Evolutionary conservation across 805 yeast genomes (phyloP).

Genomic region (Pichia ethanolica): DNA sequence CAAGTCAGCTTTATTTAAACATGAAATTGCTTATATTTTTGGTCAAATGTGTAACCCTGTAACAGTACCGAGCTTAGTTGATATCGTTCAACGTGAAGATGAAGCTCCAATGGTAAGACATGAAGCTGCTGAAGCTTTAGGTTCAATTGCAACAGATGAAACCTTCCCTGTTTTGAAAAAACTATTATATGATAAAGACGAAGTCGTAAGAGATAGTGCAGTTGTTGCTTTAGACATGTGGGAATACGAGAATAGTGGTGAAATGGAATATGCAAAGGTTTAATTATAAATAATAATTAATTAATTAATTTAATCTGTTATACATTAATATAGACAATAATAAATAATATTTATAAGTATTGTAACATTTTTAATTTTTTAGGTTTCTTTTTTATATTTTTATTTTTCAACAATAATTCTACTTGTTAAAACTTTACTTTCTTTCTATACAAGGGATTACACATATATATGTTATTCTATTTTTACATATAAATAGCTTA

Average conservation of each 20-base stretch:
- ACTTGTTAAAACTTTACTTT: no score
- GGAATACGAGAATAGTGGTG: slow-evolving; percentile 83
- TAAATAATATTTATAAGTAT: no score
- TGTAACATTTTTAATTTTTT: no score
- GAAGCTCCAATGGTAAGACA: slow-evolving; percentile 99
- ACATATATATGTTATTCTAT: neutral
- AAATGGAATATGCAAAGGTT: slow-evolving; percentile 63
- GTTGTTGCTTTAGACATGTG: slow-evolving; percentile 97
- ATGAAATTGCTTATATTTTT: slow-evolving; percentile 96
- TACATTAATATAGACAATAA: no score
- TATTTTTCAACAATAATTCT: no score
- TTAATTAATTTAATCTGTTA: no score
- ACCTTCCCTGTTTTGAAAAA: slow-evolving; percentile 81
- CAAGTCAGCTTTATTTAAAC: slow-evolving; percentile 89
- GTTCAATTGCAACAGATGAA: slow-evolving; percentile 93
- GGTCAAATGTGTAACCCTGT: slow-evolving; percentile 95
- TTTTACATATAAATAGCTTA: neutral
- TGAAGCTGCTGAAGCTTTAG: slow-evolving; percentile 98
- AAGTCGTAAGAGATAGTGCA: slow-evolving; percentile 94
- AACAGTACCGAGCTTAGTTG: slow-evolving; percentile 79
- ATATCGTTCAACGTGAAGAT: slow-evolving; percentile 63
- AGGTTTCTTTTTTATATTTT: no score
- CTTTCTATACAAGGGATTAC: neutral
- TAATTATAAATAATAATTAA: neutral
- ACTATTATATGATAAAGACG: slow-evolving; percentile 73